Evolutionary conservation across 495 filamentous ascomycete genomes (phyloP).

Genomic region (Tuber aestivum): DNA sequence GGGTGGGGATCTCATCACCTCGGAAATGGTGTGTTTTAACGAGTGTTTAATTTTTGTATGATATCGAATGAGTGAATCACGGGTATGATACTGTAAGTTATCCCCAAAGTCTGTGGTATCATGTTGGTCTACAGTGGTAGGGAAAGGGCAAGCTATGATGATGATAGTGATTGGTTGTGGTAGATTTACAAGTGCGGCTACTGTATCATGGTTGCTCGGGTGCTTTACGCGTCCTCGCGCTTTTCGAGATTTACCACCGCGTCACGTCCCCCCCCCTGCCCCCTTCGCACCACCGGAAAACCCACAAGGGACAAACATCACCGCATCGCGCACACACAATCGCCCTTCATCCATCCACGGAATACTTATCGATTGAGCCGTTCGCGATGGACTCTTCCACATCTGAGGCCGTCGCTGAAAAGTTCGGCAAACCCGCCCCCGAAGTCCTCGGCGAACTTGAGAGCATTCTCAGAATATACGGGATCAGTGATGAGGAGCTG

Average conservation of each 20-base stretch:
- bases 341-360: not conserved
- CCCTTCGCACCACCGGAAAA: not conserved
- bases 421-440: constrained; percentile 43
- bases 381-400: constrained; percentile 13
- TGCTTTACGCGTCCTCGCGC: constrained; percentile 5
- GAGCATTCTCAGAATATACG: constrained; percentile 76
- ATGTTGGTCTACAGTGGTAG: no score
- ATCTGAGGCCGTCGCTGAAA: constrained; percentile 17
- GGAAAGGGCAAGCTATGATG: no score
- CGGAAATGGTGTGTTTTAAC: not conserved
- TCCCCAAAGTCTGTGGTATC: not conserved
- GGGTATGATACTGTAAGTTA: no score
- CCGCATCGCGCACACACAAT: not conserved
- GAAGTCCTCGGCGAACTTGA: constrained; percentile 73
- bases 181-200: not conserved
- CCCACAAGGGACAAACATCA: not conserved
- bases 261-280: not conserved
- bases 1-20: not conserved
- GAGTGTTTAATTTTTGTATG: not conserved
- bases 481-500: constrained; percentile 69
- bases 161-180: no score
- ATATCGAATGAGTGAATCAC: not conserved
- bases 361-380: not conserved
- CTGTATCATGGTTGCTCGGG: not conserved
- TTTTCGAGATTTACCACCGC: not conserved